Conservation (phyloP, 169 alveolate species). For the Ichthyophthirius multifiliis region DNA sequence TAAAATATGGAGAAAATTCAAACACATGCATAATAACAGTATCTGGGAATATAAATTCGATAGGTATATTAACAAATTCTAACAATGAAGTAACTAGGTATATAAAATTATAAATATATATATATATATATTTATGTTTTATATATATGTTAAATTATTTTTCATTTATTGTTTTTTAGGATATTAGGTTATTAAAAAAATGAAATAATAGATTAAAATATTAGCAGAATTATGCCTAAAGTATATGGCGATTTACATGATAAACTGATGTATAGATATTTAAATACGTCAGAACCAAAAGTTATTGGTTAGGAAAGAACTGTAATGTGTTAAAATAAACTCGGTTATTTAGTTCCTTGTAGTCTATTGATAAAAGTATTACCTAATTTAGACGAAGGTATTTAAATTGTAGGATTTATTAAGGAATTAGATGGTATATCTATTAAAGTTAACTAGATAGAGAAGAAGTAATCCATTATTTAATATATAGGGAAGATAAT, state of each 20-base stretch:
- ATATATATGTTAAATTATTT: no score
- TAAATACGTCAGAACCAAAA: conserved; percentile 36
- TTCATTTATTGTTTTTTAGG: background rate
- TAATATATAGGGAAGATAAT: background rate
- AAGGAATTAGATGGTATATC: background rate
- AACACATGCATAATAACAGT: conserved; percentile 32
- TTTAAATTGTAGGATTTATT: conserved; percentile 40
- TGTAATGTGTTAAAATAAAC: conserved; percentile 15
- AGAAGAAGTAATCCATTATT: background rate
- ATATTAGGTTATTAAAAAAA: conserved; percentile 23
- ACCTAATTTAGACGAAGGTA: conserved; percentile 28
- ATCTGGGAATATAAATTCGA: conserved; percentile 31
- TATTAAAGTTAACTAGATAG: conserved; percentile 9
- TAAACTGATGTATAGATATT: conserved; percentile 11
- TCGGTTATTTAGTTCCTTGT: conserved; percentile 28
- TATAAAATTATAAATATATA: no score
- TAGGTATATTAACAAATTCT: conserved; percentile 26
- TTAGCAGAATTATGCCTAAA: conserved; percentile 42
- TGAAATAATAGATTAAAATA: conserved; percentile 32
- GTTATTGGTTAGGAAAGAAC: conserved; percentile 21
- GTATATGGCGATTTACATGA: conserved; percentile 40
- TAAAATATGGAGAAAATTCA: conserved; percentile 47
- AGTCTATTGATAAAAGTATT: conserved; percentile 37
- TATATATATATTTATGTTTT: no score
- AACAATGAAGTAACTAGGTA: conserved; percentile 31